These are phyloP conservation scores for Diaporthe citri DNA, from an alignment of 2,329 filamentous ascomycete genomes.

Conservation along the genomic window DNA sequence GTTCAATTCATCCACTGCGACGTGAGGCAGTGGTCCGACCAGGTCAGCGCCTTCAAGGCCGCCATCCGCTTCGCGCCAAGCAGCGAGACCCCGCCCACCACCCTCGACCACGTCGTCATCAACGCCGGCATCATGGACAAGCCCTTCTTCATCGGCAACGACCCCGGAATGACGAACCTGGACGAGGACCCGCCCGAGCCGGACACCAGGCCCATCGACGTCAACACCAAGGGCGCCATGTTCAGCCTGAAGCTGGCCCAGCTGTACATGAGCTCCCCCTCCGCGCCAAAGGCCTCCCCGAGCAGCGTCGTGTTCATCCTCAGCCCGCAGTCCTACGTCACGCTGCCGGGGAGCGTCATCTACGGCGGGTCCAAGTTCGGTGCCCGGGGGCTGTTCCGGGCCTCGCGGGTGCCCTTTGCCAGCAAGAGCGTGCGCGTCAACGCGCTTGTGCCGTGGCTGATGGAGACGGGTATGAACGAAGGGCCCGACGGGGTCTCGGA, in stretches of 20 bases:
- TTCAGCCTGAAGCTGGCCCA: constrained; percentile 30
- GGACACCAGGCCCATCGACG: constrained; percentile 18
- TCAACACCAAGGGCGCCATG: constrained; percentile 30
- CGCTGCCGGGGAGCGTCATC: constrained; percentile 12
- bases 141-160: constrained; percentile 7
- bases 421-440: constrained; percentile 18
- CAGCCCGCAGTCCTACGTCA: constrained; percentile 6
- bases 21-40: constrained; percentile 4
- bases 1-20: constrained; percentile 13
- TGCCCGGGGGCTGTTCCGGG: background rate
- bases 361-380: constrained; percentile 24
- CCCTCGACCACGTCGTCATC: constrained; percentile 24
- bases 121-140: constrained; percentile 24
- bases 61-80: constrained; percentile 18
- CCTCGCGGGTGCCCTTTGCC: constrained; percentile 4
- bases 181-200: constrained; percentile 27
- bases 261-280: constrained; percentile 5
- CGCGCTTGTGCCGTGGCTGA: constrained; percentile 20
- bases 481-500: background rate
- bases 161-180: background rate
- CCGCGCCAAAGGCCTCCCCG: background rate
- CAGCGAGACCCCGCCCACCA: background rate
- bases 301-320: constrained; percentile 21
- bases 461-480: constrained; percentile 15
- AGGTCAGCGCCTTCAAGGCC: constrained; percentile 20